Conservation (phyloP, 331 rosid genomes). For the Phaseolus coccineus region DNA sequence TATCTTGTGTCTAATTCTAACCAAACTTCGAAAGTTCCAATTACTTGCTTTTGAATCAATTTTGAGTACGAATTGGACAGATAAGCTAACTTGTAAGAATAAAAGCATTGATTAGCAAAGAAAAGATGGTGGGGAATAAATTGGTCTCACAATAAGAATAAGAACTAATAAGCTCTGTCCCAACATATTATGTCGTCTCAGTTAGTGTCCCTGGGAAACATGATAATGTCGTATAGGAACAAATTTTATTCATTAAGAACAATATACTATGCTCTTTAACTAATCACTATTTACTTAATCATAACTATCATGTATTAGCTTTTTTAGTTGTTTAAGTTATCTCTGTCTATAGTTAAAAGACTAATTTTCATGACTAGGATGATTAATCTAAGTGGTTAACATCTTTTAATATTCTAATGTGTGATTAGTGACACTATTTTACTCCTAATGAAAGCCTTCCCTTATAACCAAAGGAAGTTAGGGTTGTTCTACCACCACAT, state of each 20-base stretch:
- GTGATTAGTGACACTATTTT: no score
- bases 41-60: constrained; percentile 42
- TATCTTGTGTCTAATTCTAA: constrained; percentile 4
- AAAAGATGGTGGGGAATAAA: neutral
- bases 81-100: constrained; percentile 37
- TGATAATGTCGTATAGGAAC: neutral
- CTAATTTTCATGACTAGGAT: no score
- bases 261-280: no score
- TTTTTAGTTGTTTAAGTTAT: neutral
- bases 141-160: neutral
- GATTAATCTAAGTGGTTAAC: no score
- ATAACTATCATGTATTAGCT: neutral
- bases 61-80: constrained; percentile 46
- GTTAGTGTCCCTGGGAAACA: constrained; percentile 39
- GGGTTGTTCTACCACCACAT: no score
- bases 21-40: constrained; percentile 20
- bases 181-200: constrained; percentile 28
- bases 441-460: no score
- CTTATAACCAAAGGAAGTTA: no score
- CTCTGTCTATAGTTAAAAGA: no score
- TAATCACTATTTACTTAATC: neutral
- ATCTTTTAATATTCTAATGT: no score
- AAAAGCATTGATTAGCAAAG: constrained; percentile 6
- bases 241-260: neutral
- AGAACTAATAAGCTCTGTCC: neutral